phyloP scores from a whole-genome alignment of 2,329 filamentous ascomycete species.

The Lachnellula hyalina region DNA sequence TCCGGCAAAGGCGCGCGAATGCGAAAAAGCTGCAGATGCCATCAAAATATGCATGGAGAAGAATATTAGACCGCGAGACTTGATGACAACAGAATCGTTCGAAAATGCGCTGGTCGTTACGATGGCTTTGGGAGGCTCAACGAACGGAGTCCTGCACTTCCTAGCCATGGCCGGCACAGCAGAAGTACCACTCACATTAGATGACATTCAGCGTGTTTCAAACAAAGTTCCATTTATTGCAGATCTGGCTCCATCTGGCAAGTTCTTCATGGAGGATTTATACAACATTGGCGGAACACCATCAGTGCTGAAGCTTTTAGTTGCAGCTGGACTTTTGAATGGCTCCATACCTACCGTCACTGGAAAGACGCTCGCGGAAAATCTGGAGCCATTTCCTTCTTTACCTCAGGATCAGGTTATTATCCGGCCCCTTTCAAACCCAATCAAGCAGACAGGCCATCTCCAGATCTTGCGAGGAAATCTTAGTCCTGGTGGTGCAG shows the following conservation, averaged over 20 bases:
- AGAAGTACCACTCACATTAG: constrained; percentile 55
- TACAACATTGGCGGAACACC: constrained; percentile 83
- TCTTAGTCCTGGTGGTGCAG: constrained; percentile 79
- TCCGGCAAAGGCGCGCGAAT: constrained; percentile 67
- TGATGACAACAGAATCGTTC: constrained; percentile 64
- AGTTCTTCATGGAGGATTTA: constrained; percentile 83
- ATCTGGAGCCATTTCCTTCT: constrained; percentile 70
- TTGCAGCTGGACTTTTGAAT: constrained; percentile 70
- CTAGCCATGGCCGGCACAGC: constrained; percentile 69
- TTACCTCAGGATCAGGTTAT: constrained; percentile 75
- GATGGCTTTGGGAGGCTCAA: constrained; percentile 67
- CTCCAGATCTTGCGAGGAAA: constrained; percentile 85
- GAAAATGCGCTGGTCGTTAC: constrained; percentile 70
- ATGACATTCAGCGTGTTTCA: constrained; percentile 65
- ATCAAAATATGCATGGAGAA: constrained; percentile 65
- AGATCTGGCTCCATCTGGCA: constrained; percentile 70
- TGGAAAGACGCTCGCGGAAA: constrained; percentile 76
- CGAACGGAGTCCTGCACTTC: constrained; percentile 66
- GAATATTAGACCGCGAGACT: constrained; percentile 60
- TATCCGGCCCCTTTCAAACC: constrained; percentile 70
- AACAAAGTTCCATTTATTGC: constrained; percentile 68
- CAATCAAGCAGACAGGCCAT: constrained; percentile 79
- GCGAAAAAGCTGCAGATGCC: constrained; percentile 60
- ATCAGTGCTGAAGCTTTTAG: constrained; percentile 77
- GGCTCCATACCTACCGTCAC: constrained; percentile 77